These are phyloP conservation scores for Fusarium chaquense DNA, from an alignment of 2,329 filamentous ascomycete species.

Conservation along the genomic window DNA sequence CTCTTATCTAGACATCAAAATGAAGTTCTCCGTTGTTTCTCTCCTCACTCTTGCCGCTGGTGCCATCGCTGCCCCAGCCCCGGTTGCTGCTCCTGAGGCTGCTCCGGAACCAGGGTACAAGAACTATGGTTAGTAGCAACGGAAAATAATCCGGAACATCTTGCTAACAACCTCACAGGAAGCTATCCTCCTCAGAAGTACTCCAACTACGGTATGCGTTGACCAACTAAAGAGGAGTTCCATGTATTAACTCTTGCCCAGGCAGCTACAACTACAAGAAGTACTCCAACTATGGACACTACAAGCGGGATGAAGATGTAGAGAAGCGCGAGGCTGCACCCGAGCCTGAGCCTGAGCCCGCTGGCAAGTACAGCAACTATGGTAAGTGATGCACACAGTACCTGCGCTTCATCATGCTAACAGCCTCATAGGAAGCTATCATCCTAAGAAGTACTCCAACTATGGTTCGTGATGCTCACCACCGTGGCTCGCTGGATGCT, in stretches of 20 bases:
- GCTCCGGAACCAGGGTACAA: slow-evolving; percentile 13
- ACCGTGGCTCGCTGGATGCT: neutral
- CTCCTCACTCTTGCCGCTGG: slow-evolving; percentile 45
- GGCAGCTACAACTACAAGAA: slow-evolving; percentile 25
- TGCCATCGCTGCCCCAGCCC: slow-evolving; percentile 44
- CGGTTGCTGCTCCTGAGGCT: slow-evolving; percentile 37
- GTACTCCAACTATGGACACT: slow-evolving; percentile 16
- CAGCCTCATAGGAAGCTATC: neutral
- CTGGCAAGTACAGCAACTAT: neutral
- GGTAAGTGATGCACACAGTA: neutral
- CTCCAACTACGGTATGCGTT: slow-evolving; percentile 11
- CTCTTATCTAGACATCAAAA: slow-evolving; percentile 28
- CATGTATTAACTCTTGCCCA: no score
- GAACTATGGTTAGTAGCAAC: slow-evolving; percentile 10
- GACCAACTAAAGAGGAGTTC: no score
- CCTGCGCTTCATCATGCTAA: neutral
- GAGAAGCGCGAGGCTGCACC: neutral
- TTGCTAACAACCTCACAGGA: slow-evolving; percentile 1
- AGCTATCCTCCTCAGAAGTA: slow-evolving; percentile 15
- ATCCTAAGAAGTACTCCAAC: slow-evolving; percentile 19
- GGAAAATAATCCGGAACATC: neutral
- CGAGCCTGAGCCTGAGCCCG: slow-evolving; percentile 1
- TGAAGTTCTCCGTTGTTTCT: slow-evolving; percentile 49
- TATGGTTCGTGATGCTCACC: slow-evolving; percentile 7
- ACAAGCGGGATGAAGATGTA: slow-evolving; percentile 15